A percentile compares a stretch with the other conserved stretches of the same genome.
Conservation (phyloP, 805 yeast species). For the Ogataea corticis region DNA sequence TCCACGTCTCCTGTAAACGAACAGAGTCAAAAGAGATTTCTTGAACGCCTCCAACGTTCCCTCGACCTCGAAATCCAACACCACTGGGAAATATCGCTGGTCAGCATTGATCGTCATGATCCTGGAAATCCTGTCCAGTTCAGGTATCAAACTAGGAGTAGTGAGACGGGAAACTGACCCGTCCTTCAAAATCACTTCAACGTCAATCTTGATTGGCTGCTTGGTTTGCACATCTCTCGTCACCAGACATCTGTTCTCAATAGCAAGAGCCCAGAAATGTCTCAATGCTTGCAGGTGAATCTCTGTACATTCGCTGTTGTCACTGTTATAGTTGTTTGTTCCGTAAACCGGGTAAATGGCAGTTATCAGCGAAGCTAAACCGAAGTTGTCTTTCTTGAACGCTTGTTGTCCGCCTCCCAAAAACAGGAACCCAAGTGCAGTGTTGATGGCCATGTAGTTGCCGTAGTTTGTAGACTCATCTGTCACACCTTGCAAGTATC, state of each 20-base stretch:
- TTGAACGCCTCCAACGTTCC: conserved; percentile 43
- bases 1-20: conserved; percentile 48
- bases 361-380: conserved; percentile 68
- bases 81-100: conserved; percentile 54
- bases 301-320: conserved; percentile 40
- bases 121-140: conserved; percentile 46
- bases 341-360: conserved; percentile 75
- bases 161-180: conserved; percentile 36
- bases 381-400: conserved; percentile 58
- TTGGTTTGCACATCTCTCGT: conserved; percentile 67
- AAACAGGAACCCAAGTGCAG: conserved; percentile 85
- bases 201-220: conserved; percentile 50
- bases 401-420: conserved; percentile 93
- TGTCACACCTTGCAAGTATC: conserved; percentile 65
- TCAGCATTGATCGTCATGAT: conserved; percentile 44
- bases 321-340: conserved; percentile 10
- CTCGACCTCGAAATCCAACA: conserved; percentile 36
- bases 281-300: conserved; percentile 81
- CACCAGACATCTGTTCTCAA: conserved; percentile 78
- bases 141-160: conserved; percentile 75
- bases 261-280: conserved; percentile 87
- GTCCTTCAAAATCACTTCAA: conserved; percentile 37
- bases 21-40: conserved; percentile 44
- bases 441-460: conserved; percentile 71
- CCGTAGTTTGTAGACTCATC: conserved; percentile 52